Evolutionary conservation across 2,329 filamentous ascomycete species (phyloP).

Genomic region (Allantophomopsis lycopodina): DNA sequence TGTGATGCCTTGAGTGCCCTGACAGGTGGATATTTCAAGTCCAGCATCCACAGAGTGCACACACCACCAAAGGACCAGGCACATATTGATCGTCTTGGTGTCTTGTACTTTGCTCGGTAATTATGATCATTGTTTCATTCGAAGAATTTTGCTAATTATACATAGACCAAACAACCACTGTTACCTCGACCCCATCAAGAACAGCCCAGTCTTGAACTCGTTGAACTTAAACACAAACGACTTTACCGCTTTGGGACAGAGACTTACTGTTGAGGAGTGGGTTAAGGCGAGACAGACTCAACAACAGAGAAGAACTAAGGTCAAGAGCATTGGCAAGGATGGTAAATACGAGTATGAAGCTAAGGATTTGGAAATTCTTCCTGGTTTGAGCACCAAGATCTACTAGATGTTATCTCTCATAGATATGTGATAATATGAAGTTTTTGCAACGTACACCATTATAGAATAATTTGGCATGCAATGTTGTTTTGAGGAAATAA

Average conservation of each 20-base stretch:
- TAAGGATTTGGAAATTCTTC: too few species aligned
- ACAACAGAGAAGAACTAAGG: constrained; percentile 13
- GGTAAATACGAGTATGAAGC: too few species aligned
- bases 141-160: too few species aligned
- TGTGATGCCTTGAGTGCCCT: constrained; percentile 33
- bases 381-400: too few species aligned
- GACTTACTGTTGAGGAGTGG: constrained; percentile 30
- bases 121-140: too few species aligned
- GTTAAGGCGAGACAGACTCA: constrained; percentile 23
- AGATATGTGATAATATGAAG: too few species aligned
- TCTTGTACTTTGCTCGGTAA: constrained; percentile 28
- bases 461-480: too few species aligned
- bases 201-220: constrained; percentile 14
- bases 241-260: constrained; percentile 20
- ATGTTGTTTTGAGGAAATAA: too few species aligned
- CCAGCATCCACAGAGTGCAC: constrained; percentile 24
- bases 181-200: constrained; percentile 15
- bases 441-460: too few species aligned
- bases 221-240: constrained; percentile 10
- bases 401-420: too few species aligned
- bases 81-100: constrained; percentile 25
- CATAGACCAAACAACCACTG: constrained; percentile 10
- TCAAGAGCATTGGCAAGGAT: too few species aligned
- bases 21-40: constrained; percentile 32
- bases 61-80: constrained; percentile 21